phyloP scores from a whole-genome alignment of 345 rosid genomes.

The Pugionium dolabratum region DNA sequence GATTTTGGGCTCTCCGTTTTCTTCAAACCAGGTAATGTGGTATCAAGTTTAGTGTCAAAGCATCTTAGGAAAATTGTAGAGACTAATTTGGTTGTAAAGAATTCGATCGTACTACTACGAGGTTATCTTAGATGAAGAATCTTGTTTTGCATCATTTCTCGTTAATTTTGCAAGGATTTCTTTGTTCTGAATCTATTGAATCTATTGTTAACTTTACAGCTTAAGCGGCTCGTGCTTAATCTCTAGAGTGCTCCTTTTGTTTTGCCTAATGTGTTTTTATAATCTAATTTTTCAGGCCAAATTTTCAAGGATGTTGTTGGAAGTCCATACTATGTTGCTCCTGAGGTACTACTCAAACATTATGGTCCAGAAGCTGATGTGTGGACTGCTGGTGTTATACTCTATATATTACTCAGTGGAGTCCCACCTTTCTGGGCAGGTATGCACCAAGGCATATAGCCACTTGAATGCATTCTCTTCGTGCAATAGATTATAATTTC shows the following conservation, averaged over 20 bases:
- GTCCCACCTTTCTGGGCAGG: slow-evolving; percentile 99
- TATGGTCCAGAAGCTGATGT: slow-evolving; percentile 99
- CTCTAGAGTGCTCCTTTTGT: neutral
- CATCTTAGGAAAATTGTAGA: slow-evolving; percentile 1
- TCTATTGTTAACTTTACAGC: neutral
- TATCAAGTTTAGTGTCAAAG: slow-evolving; percentile 14
- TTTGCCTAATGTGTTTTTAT: slow-evolving; percentile 20
- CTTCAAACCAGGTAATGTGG: slow-evolving; percentile 85
- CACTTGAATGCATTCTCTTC: neutral
- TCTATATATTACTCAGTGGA: slow-evolving; percentile 92
- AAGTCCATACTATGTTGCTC: slow-evolving; percentile 98
- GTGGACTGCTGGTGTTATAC: slow-evolving; percentile 98
- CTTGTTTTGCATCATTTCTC: neutral
- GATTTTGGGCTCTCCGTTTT: slow-evolving; percentile 98
- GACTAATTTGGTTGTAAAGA: neutral
- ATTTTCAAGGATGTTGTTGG: slow-evolving; percentile 94
- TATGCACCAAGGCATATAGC: slow-evolving; percentile 29
- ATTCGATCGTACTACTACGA: neutral
- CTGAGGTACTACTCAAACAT: slow-evolving; percentile 91
- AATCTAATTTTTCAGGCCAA: slow-evolving; percentile 57
- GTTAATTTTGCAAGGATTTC: neutral
- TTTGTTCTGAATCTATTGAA: slow-evolving; percentile 1
- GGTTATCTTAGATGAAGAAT: slow-evolving; percentile 6
- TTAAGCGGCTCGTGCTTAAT: neutral
- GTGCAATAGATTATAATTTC: neutral